Percentiles rank a stretch among this genome's conserved stretches.
phyloP scores from a whole-genome alignment of 345 rosid species.

The Barbarea vulgaris region DNA sequence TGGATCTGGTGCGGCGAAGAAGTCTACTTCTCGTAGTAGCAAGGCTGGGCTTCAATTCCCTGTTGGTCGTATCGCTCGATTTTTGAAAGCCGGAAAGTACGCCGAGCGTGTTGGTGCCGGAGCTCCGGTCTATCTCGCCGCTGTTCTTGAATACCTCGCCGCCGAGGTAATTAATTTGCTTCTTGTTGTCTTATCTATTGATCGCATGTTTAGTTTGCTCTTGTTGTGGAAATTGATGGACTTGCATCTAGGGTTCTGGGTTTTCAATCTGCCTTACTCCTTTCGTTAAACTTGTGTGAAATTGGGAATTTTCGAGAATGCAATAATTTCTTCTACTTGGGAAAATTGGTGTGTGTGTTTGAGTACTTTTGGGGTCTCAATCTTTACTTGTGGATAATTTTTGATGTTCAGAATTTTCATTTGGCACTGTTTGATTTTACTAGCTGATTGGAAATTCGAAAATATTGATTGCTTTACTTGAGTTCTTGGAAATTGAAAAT shows the following conservation, averaged over 20 bases:
- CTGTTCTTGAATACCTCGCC: conserved; percentile 93
- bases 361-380: too few relatives aligned
- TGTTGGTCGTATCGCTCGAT: conserved; percentile 91
- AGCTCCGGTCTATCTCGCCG: conserved; percentile 97
- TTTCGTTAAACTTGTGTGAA: neutral
- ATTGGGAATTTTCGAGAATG: neutral
- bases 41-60: conserved; percentile 94
- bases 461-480: neutral
- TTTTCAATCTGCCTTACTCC: neutral
- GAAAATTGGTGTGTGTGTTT: too few relatives aligned
- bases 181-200: neutral
- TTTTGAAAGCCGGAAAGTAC: conserved; percentile 90
- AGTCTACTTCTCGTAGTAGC: conserved; percentile 90
- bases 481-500: neutral
- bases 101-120: conserved; percentile 99
- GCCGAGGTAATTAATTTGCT: conserved; percentile 67
- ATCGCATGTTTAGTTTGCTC: neutral
- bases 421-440: neutral
- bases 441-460: neutral
- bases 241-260: conserved; percentile 30
- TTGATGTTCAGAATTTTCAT: neutral
- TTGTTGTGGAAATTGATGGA: neutral
- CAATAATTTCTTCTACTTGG: too few relatives aligned
- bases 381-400: neutral
- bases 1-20: conserved; percentile 81